Percentiles rank a stretch among this genome's conserved stretches.
phyloP scores from a whole-genome alignment of 2,329 filamentous ascomycete genomes.

The Diaporthe sp. region DNA sequence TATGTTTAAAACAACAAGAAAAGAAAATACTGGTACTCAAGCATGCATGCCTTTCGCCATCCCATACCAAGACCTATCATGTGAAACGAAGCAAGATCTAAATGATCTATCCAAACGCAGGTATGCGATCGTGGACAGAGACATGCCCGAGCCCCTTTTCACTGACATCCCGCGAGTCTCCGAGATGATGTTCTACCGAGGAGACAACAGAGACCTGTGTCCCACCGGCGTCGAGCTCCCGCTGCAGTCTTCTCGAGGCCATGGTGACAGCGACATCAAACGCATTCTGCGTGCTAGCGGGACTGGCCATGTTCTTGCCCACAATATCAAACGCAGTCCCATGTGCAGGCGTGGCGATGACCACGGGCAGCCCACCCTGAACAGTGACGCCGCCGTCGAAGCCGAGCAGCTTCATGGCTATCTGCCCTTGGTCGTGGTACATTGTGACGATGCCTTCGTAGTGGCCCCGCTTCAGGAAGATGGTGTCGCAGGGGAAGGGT shows the following conservation, averaged over 20 bases:
- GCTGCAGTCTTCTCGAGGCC: slow-evolving; percentile 38
- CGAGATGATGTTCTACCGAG: neutral
- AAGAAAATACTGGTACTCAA: neutral
- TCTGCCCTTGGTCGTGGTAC: slow-evolving; percentile 50
- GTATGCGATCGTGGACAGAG: neutral
- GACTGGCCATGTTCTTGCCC: slow-evolving; percentile 43
- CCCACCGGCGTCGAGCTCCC: neutral
- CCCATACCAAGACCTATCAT: neutral
- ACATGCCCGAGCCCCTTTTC: neutral
- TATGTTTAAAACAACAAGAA: no score
- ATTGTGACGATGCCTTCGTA: slow-evolving; percentile 49
- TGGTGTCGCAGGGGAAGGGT: slow-evolving; percentile 47
- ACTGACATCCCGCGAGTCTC: neutral
- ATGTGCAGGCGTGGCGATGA: slow-evolving; percentile 45
- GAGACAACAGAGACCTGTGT: neutral
- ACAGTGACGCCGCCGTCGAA: slow-evolving; percentile 49
- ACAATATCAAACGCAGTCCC: slow-evolving; percentile 46
- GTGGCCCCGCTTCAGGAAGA: slow-evolving; percentile 45
- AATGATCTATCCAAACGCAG: neutral
- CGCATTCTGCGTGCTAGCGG: slow-evolving; percentile 46
- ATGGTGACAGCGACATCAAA: slow-evolving; percentile 43
- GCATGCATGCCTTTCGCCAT: no score
- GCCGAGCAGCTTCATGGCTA: slow-evolving; percentile 47
- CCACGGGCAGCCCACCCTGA: slow-evolving; percentile 46
- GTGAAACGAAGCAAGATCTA: neutral